Base-by-base conservation (phyloP, 2,329 filamentous ascomycete species). In the Cladosporium halotolerans region DNA sequence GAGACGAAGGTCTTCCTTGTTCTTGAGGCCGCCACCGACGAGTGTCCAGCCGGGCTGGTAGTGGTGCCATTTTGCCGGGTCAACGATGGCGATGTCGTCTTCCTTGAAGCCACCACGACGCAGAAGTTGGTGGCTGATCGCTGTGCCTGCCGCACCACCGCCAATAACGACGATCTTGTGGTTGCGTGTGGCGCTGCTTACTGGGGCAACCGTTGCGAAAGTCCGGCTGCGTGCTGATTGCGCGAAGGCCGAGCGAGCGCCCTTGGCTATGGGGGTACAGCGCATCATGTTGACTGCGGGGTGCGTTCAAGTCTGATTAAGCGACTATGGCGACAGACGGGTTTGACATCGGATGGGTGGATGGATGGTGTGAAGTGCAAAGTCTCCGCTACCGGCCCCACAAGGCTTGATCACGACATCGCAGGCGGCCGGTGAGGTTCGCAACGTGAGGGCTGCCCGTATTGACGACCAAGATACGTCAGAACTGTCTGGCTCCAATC, bases 21-120 rank as follows among this genome's bases (percentile, higher is more conserved):
- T 76, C 68, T 85, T 85, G 38, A 86, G 73, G 3, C 83, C 83
- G 38, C 80, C 82, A 41, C 83, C 83, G 2, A 86, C 83, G 1
- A 86, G 73, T 2, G 84, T 86, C 83, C 83, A 86, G 51, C 83
- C 83, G 1, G 83, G 82, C 66, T 86, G 83, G 65, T 85, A 86
- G 69, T 86, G 76, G 63, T 86, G 83, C 74, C 76, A 83, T 58
- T 70, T 64, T 1, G 83, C 76, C 0, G 83, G 83, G 58, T 86
- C 83, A 41, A 86, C 70, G 23, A 86, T 62, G 28, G 83, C 83
- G 56, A 86, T 84, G 55, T 86, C 83, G 32, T 81, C 73, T 41
- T 74, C 70, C 0, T 67, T 58, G 61, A 85, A 85, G 23, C 75
- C 75, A 41, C 80, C 81, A 0, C 75, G 73, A 2, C 76, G 76